Conservation (phyloP, 495 filamentous ascomycete species). For the Cladorrhinum samala region DNA sequence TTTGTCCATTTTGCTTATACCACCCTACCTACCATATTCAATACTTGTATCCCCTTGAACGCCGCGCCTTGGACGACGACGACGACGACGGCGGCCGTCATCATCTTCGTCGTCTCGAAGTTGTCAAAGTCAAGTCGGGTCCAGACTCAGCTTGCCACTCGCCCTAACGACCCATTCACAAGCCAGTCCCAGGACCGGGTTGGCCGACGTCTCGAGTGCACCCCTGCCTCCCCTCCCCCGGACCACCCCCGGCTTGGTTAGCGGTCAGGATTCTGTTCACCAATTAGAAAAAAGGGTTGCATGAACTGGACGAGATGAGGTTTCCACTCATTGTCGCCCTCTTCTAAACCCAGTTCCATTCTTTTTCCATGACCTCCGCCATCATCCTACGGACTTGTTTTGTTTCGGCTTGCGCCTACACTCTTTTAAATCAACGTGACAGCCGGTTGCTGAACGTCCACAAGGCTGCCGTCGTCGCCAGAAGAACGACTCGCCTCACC, state of each 20-base stretch:
- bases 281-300: constrained; percentile 24
- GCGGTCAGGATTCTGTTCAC: constrained; percentile 21
- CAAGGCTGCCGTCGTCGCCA: constrained; percentile 32
- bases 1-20: not conserved
- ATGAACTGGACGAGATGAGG: constrained; percentile 31
- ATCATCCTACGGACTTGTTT: constrained; percentile 28
- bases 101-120: no score
- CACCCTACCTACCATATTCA: no score
- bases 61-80: no score
- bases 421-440: constrained; percentile 31
- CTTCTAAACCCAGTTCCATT: constrained; percentile 17
- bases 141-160: not conserved
- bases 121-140: no score
- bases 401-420: constrained; percentile 28
- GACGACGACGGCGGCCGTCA: no score
- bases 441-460: constrained; percentile 24
- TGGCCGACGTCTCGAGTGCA: constrained; percentile 1
- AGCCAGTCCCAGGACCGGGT: not conserved
- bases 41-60: no score
- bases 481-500: constrained; percentile 22
- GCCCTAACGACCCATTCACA: not conserved
- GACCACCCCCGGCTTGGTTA: constrained; percentile 10
- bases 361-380: constrained; percentile 30
- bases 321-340: constrained; percentile 25
- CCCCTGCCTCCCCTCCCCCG: constrained; percentile 2